These are phyloP conservation scores for Leishmania major DNA, from an alignment of 208 protist species.

Conservation along the genomic window DNA sequence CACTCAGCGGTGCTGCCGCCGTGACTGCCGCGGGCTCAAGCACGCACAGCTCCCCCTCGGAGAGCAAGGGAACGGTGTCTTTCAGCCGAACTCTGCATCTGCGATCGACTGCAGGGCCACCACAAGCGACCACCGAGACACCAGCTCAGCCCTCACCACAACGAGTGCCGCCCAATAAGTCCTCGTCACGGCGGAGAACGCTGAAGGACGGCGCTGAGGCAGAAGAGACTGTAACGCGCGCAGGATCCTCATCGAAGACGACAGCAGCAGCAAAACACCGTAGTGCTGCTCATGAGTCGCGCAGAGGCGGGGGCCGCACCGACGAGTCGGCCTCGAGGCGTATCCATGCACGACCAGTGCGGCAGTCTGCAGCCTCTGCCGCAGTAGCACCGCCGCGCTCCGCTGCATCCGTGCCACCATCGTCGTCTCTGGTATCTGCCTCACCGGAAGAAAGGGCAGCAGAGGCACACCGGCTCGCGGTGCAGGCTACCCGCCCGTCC, in stretches of 20 bases:
- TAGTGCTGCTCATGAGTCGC: neutral
- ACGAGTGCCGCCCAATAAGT: neutral
- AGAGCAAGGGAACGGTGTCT: neutral
- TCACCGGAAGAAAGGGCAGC: neutral
- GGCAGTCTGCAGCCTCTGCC: neutral
- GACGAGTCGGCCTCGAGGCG: neutral
- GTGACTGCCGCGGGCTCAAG: neutral
- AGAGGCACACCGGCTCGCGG: slow-evolving; percentile 15
- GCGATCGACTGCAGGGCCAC: neutral
- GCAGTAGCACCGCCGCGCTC: neutral
- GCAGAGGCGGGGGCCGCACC: neutral
- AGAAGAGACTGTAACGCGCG: neutral
- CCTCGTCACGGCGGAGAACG: neutral
- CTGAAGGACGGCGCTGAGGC: neutral
- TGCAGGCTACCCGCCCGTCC: slow-evolving; percentile 8
- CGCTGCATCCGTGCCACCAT: neutral
- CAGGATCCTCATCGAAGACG: neutral
- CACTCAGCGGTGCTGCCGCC: neutral
- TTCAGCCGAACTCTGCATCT: slow-evolving; percentile 6
- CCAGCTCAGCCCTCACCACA: neutral
- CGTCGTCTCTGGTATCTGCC: neutral
- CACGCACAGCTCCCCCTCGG: neutral
- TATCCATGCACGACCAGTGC: neutral
- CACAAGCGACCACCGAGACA: neutral
- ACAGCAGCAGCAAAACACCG: neutral